A percentile compares a stretch with the other conserved stretches of the same genome.
These are phyloP conservation scores for Dalechampia spathulata DNA, from an alignment of 441 rosid species.

Conservation along the genomic window DNA sequence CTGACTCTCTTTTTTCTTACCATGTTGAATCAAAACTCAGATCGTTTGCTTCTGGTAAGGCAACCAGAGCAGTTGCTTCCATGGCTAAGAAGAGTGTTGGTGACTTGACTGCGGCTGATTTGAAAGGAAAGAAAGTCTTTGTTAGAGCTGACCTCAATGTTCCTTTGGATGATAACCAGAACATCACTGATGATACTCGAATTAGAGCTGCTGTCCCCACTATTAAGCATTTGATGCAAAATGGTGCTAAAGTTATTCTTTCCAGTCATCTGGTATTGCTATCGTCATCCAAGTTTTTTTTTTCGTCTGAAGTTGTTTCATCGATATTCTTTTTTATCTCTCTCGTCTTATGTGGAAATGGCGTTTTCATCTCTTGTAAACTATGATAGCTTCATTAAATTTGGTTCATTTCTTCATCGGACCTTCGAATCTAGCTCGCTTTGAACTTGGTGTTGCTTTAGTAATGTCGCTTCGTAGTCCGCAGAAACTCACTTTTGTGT, in stretches of 20 bases:
- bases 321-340: too few relatives aligned
- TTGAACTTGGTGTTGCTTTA: too few relatives aligned
- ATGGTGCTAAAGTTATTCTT: slow-evolving; percentile 73
- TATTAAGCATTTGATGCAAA: slow-evolving; percentile 61
- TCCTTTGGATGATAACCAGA: slow-evolving; percentile 65
- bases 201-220: slow-evolving; percentile 75
- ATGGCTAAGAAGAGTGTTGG: slow-evolving; percentile 76
- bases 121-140: slow-evolving; percentile 72
- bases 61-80: slow-evolving; percentile 40
- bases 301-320: too few relatives aligned
- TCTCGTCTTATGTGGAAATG: too few relatives aligned
- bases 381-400: too few relatives aligned
- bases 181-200: slow-evolving; percentile 69
- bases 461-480: too few relatives aligned
- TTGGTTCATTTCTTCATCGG: too few relatives aligned
- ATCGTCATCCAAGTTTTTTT: slow-evolving; percentile 1
- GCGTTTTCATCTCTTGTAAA: too few relatives aligned
- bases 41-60: slow-evolving; percentile 30
- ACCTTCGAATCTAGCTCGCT: too few relatives aligned
- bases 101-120: slow-evolving; percentile 40
- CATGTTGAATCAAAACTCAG: slow-evolving; percentile 41
- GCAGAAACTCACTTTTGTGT: too few relatives aligned
- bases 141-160: slow-evolving; percentile 73
- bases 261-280: slow-evolving; percentile 59
- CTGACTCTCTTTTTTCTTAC: slow-evolving; percentile 37